phyloP scores from a whole-genome alignment of 257 asterid genomes.

The Solanum dulcamara region DNA sequence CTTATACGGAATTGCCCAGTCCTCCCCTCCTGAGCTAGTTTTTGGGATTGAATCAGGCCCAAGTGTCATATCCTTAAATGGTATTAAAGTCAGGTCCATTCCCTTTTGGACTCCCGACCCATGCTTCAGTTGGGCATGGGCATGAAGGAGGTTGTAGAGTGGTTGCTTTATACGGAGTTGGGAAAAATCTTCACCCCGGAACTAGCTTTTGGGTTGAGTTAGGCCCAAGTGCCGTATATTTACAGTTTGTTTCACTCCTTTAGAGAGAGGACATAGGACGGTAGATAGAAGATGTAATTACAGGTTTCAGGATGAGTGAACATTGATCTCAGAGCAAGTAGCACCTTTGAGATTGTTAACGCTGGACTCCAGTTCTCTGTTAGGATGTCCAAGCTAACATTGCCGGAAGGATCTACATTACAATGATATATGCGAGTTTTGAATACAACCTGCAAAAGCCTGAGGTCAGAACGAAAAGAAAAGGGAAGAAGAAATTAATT shows the following conservation, averaged over 20 bases:
- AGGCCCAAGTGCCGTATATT: no score
- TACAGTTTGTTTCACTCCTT: background rate
- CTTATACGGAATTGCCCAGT: no score
- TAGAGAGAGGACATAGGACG: background rate
- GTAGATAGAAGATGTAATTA: slow-evolving; percentile 20
- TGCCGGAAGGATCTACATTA: slow-evolving; percentile 70
- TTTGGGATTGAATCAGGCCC: no score
- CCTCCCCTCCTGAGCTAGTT: no score
- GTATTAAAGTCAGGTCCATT: no score
- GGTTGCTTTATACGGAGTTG: no score
- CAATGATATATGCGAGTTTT: slow-evolving; percentile 86
- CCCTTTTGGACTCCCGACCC: no score
- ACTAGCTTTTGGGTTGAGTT: no score
- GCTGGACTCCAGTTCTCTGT: slow-evolving; percentile 98
- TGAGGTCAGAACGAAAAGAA: slow-evolving; percentile 25
- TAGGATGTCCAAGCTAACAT: slow-evolving; percentile 75
- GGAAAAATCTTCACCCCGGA: no score
- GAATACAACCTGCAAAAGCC: slow-evolving; percentile 74
- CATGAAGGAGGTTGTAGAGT: no score
- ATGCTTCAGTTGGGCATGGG: no score
- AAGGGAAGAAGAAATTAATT: background rate
- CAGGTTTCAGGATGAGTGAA: slow-evolving; percentile 67
- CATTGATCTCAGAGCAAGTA: slow-evolving; percentile 72
- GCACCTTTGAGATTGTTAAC: slow-evolving; percentile 73
- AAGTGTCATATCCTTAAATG: no score